A percentile compares a stretch with the other conserved stretches of the same genome.
Conservation (phyloP, 352 stramenopile species). For the Phytophthora melonis region DNA sequence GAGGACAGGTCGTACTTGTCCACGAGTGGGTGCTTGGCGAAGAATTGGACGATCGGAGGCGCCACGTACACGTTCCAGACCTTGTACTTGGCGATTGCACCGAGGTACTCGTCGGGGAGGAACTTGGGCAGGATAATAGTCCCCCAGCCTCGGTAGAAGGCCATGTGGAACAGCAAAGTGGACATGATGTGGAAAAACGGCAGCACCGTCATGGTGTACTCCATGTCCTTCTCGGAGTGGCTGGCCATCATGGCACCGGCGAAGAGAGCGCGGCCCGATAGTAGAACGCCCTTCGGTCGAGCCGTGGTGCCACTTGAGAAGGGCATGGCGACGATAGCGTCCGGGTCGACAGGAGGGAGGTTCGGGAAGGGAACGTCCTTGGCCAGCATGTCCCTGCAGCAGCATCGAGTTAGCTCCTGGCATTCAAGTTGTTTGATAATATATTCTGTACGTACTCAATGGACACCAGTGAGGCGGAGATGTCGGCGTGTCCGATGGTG, state of each 20-base stretch:
- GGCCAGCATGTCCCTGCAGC: constrained; percentile 36
- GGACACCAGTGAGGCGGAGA: constrained; percentile 20
- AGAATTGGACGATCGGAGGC: constrained; percentile 79
- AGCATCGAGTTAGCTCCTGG: neutral
- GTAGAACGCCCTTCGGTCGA: constrained; percentile 89
- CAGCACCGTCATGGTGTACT: constrained; percentile 59
- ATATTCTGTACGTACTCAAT: constrained; percentile 38
- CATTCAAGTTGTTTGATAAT: neutral
- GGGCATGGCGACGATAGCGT: constrained; percentile 63
- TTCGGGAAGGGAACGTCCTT: constrained; percentile 41
- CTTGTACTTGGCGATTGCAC: constrained; percentile 78
- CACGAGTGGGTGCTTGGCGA: constrained; percentile 89
- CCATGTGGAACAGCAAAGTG: constrained; percentile 73
- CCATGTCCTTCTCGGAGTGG: constrained; percentile 49
- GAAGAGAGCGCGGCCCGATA: constrained; percentile 85
- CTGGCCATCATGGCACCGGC: constrained; percentile 71
- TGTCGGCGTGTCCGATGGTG: constrained; percentile 34
- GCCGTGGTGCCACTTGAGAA: constrained; percentile 95
- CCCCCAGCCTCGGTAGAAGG: constrained; percentile 65
- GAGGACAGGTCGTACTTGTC: constrained; percentile 90
- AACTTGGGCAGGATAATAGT: constrained; percentile 89
- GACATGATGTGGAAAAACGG: constrained; percentile 96
- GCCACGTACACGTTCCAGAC: constrained; percentile 67
- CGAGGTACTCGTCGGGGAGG: constrained; percentile 87
- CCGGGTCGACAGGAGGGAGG: constrained; percentile 27